Percentiles rank a stretch among this genome's conserved stretches.
Conservation (phyloP, 768 basidiomycete species). For the Dioszegia hungarica region DNA sequence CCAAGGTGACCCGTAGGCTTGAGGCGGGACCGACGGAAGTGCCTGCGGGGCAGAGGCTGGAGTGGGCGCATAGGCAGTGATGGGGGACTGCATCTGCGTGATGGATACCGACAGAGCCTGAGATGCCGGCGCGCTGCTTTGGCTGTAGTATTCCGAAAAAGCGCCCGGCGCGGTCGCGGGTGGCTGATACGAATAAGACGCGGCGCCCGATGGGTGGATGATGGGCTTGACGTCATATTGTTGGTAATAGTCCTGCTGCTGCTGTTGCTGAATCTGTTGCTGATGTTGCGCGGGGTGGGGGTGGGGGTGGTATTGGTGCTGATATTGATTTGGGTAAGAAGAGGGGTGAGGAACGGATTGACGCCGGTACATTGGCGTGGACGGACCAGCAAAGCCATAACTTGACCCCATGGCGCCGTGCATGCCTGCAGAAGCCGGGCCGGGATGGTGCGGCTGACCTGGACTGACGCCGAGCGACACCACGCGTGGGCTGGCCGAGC, state of each 20-base stretch:
- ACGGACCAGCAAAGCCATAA: too few species aligned
- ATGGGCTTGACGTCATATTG: slow-evolving; percentile 16
- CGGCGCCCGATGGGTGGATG: neutral
- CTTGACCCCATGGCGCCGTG: too few species aligned
- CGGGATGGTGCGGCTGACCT: neutral
- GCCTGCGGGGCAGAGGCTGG: neutral
- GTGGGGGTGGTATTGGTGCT: neutral
- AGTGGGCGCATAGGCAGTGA: neutral
- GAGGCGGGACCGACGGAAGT: neutral
- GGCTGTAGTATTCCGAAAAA: slow-evolving; percentile 11
- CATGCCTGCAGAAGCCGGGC: neutral
- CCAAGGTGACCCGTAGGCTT: neutral
- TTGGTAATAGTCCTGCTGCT: slow-evolving; percentile 6
- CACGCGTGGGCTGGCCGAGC: neutral
- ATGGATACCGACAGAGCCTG: neutral
- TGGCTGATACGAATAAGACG: slow-evolving; percentile 16
- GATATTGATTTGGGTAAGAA: neutral
- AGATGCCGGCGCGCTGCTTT: neutral
- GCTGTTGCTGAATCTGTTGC: slow-evolving; percentile 1
- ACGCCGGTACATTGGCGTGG: neutral
- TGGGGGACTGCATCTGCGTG: neutral
- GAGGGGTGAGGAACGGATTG: slow-evolving; percentile 9
- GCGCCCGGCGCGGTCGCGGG: slow-evolving; percentile 17
- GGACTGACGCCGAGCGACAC: neutral
- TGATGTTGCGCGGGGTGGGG: neutral